A percentile compares a stretch with the other conserved stretches of the same genome.
Conservation (phyloP, 495 filamentous ascomycete genomes). For the Penicillium cosmopolitanum region DNA sequence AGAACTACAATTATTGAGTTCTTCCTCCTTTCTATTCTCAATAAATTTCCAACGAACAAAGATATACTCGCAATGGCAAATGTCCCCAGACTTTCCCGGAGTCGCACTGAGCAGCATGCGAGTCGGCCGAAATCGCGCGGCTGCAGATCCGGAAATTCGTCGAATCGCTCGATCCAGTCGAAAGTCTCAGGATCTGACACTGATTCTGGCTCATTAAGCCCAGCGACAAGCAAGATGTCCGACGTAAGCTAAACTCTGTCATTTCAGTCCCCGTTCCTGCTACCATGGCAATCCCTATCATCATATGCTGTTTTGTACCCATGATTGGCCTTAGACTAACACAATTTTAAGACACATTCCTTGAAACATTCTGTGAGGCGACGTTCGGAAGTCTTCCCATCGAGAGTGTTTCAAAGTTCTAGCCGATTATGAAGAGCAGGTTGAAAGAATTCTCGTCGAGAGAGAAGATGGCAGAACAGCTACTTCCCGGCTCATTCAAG, state of each 20-base stretch:
- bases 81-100: neutral
- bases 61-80: neutral
- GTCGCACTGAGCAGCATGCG: neutral
- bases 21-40: neutral
- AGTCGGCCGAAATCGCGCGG: neutral
- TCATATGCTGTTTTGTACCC: neutral
- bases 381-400: neutral
- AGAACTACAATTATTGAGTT: neutral
- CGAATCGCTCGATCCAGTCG: neutral
- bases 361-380: neutral
- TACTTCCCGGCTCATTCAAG: neutral
- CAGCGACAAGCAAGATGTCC: neutral
- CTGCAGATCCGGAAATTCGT: neutral
- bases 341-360: neutral
- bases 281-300: too few relatives aligned
- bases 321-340: neutral
- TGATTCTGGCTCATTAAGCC: neutral
- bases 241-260: neutral
- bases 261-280: too few relatives aligned
- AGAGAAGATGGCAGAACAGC: neutral
- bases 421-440: neutral
- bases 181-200: neutral
- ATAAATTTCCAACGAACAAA: neutral
- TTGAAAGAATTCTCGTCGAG: neutral
- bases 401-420: neutral